These are phyloP conservation scores for Heimioporus sp. DNA, from an alignment of 768 basidiomycete species.

Conservation along the genomic window DNA sequence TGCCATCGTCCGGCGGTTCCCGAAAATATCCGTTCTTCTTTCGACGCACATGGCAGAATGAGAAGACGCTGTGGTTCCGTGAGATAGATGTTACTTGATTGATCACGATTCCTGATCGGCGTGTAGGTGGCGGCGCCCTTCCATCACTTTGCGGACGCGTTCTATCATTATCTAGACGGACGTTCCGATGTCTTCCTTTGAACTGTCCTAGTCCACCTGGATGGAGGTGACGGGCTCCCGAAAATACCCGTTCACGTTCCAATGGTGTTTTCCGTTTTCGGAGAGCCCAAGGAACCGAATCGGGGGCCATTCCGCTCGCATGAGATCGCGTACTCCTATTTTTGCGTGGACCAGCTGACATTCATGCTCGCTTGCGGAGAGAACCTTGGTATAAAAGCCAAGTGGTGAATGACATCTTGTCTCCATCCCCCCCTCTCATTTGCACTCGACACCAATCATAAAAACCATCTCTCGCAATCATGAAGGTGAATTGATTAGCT, in stretches of 20 bases:
- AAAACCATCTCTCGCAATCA: slow-evolving; percentile 2
- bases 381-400: slow-evolving; percentile 19
- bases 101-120: background rate
- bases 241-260: slow-evolving; percentile 1
- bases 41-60: background rate
- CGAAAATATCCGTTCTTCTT: too few relatives aligned
- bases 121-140: background rate
- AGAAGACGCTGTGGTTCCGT: background rate
- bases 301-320: too few relatives aligned
- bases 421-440: slow-evolving; percentile 6
- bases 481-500: slow-evolving; percentile 36
- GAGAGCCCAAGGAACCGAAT: too few relatives aligned
- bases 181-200: background rate
- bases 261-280: too few relatives aligned
- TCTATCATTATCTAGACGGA: slow-evolving; percentile 1
- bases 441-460: slow-evolving; percentile 1
- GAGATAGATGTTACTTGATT: slow-evolving; percentile 1
- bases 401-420: background rate
- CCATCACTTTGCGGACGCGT: background rate
- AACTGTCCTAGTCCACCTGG: slow-evolving; percentile 1
- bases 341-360: background rate
- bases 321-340: background rate
- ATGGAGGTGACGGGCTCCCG: slow-evolving; percentile 1
- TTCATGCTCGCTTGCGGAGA: background rate
- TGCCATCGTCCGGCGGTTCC: too few relatives aligned